Percentiles rank a stretch among this genome's conserved stretches.
These are phyloP conservation scores for Fraxinus ornus DNA, from an alignment of 305 asterid genomes.

Conservation along the genomic window DNA sequence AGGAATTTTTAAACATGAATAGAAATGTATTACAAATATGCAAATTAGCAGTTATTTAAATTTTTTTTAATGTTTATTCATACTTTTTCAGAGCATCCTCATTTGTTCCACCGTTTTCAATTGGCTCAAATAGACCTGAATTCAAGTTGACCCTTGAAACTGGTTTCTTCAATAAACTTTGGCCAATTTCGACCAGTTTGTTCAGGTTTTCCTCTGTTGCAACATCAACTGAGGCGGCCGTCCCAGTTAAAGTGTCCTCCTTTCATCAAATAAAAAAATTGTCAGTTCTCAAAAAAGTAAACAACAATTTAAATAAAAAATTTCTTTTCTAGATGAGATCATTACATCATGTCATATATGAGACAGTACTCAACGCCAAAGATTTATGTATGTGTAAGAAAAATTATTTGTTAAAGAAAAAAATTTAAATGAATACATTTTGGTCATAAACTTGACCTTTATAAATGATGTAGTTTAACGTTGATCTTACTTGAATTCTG, in stretches of 20 bases:
- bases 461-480: background rate
- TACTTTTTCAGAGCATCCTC: conserved; percentile 41
- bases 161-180: conserved; percentile 32
- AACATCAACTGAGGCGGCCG: conserved; percentile 31
- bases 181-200: conserved; percentile 32
- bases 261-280: background rate
- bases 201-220: conserved; percentile 43
- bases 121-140: conserved; percentile 35
- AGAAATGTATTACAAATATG: background rate
- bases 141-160: conserved; percentile 39
- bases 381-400: background rate
- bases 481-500: conserved; percentile 37
- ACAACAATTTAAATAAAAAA: background rate
- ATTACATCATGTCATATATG: background rate
- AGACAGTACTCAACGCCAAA: background rate
- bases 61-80: background rate
- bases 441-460: background rate
- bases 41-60: background rate
- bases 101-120: conserved; percentile 33
- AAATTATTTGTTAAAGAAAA: too few relatives aligned
- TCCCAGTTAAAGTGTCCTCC: conserved; percentile 42
- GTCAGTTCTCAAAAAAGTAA: background rate
- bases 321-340: background rate
- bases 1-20: background rate
- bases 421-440: background rate